A percentile compares a stretch with the other conserved stretches of the same genome.
phyloP scores from a whole-genome alignment of 2,329 filamentous ascomycete species.

The Cercospora nicotianae region DNA sequence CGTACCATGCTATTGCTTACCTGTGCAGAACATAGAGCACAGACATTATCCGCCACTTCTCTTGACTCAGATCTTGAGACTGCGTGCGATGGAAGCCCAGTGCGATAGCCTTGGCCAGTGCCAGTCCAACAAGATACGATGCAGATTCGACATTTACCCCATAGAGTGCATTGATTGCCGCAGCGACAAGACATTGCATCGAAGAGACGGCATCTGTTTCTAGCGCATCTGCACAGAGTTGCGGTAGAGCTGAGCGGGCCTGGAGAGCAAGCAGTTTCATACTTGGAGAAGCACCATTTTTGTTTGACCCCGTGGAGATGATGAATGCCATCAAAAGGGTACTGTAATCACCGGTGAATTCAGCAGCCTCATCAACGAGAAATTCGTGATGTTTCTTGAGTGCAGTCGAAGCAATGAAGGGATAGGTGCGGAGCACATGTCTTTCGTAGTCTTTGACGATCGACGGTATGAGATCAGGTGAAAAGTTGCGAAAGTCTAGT shows the following conservation, averaged over 20 bases:
- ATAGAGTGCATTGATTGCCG: slow-evolving; percentile 1
- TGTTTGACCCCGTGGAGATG: neutral
- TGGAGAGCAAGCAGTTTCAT: neutral
- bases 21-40: slow-evolving; percentile 8
- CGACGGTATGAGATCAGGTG: neutral
- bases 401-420: slow-evolving; percentile 3
- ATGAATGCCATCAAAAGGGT: neutral
- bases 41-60: neutral
- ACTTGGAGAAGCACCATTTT: neutral
- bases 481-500: neutral
- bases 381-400: neutral
- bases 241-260: neutral
- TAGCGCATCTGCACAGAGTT: neutral
- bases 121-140: neutral
- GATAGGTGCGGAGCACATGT: neutral
- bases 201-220: neutral
- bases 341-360: too few species aligned
- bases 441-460: neutral
- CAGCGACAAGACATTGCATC: slow-evolving; percentile 11
- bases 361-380: neutral
- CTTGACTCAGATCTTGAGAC: neutral
- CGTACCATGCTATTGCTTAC: neutral
- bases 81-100: slow-evolving; percentile 5
- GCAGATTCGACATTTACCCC: neutral
- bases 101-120: slow-evolving; percentile 3